Evolutionary conservation across 2,329 filamentous ascomycete species (phyloP), one percentile per base, ranked within the genome.

Genomic region (Pseudopyrenochaeta lycopersici): DNA sequence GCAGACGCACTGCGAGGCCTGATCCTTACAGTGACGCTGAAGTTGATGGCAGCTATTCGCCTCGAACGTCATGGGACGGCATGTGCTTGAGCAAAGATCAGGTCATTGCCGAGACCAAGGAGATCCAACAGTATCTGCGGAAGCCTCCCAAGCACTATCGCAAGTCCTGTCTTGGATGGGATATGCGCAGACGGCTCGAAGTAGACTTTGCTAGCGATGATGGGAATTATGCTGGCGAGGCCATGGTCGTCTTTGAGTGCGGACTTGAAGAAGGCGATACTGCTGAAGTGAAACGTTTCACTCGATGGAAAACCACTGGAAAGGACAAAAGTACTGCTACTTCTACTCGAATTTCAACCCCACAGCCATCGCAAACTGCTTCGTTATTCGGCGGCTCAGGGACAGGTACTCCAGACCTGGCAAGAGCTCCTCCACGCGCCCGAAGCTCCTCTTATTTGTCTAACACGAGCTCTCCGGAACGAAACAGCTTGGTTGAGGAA

Each of bases 131-230:
- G 36, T 96, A 90, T 62, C 74, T 96, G 15, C 80, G 80, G 0
- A 87, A 89, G 64, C 88, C 86, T 62, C 93, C 94, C 3, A 84
- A 86, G 35, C 86, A 96, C 63, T 96, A 96, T 72, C 87, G 88
- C 18, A 88, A 88, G 66, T 81, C 86, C 1, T 98, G 90, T 68
- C 80, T 90, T 52, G 90, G 90, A 2, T 98, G 95, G 94, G 91
- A 98, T 68, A 98, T 98, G 93, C 87, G 87, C 47, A 86, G 92
- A 55, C 87, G 81, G 57, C 79, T 98, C 2, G 89, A 95, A 66
- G 91, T 97, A 2, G 95, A 99, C 70, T 98, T 97, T 76, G 90
- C 90, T 35, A 87, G 86, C 17, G 91, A 93, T 61, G 90, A 95
- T 75, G 85, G 86, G n/a, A 80, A 85, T 49, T 85, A 88, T 43